Conservation (phyloP, 306 rosid species). For the Quercus aquifolioides region DNA sequence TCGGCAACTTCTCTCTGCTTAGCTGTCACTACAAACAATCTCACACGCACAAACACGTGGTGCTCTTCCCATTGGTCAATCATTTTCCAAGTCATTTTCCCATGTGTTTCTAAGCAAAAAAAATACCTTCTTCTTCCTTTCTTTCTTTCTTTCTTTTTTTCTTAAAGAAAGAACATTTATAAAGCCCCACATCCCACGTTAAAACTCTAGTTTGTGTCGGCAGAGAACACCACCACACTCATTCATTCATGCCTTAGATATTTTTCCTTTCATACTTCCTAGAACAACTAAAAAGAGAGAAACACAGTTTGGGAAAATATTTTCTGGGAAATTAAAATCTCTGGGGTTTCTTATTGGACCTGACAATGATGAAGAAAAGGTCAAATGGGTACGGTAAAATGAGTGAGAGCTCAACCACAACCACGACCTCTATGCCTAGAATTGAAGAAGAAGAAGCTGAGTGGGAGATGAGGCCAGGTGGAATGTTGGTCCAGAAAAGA, state of each 20-base stretch:
- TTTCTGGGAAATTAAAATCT: constrained; percentile 14
- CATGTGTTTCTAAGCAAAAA: background rate
- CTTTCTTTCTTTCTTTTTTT: background rate
- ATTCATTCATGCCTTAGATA: constrained; percentile 1
- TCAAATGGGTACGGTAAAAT: constrained; percentile 20
- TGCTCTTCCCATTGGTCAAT: constrained; percentile 17
- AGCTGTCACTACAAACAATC: constrained; percentile 57
- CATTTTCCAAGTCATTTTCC: constrained; percentile 1
- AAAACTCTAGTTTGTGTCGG: constrained; percentile 45
- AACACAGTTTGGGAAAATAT: background rate
- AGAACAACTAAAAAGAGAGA: background rate
- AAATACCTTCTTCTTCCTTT: too few relatives aligned
- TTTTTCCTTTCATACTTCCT: constrained; percentile 18
- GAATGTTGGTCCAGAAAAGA: constrained; percentile 80
- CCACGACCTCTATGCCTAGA: constrained; percentile 14
- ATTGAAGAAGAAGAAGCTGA: constrained; percentile 31
- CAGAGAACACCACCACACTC: constrained; percentile 18
- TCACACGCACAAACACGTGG: constrained; percentile 31
- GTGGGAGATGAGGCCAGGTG: constrained; percentile 90
- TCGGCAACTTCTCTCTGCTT: constrained; percentile 54
- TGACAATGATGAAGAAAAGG: constrained; percentile 47
- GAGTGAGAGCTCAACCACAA: background rate
- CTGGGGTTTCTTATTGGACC: background rate
- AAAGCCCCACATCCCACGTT: constrained; percentile 2
- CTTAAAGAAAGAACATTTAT: constrained; percentile 3